Evolutionary conservation across 176 grass and related monocot genomes (phyloP).

Genomic region (Elymus sibiricus): DNA sequence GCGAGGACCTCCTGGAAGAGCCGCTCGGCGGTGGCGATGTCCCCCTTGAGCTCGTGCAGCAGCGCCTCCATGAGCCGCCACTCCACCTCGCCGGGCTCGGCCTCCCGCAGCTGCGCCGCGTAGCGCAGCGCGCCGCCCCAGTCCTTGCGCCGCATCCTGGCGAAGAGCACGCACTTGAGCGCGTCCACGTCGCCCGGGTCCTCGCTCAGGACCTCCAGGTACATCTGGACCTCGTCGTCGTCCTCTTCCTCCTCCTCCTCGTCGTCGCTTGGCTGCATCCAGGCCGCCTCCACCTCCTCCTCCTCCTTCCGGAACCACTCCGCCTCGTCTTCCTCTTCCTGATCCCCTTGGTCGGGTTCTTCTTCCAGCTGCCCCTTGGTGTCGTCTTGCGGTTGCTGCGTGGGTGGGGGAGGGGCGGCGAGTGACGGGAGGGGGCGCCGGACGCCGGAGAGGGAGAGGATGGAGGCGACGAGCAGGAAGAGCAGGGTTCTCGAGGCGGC

Average conservation of each 20-base stretch:
- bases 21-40: constrained; percentile 56
- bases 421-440: constrained; percentile 11
- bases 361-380: constrained; percentile 14
- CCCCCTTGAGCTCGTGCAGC: constrained; percentile 66
- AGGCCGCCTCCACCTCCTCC: constrained; percentile 9
- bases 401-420: constrained; percentile 10
- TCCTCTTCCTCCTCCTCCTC: constrained; percentile 25
- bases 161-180: constrained; percentile 75
- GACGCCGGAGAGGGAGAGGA: constrained; percentile 34
- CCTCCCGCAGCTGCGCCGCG: constrained; percentile 45
- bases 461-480: constrained; percentile 27
- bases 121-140: constrained; percentile 58
- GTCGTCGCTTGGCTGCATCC: constrained; percentile 12
- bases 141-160: constrained; percentile 61
- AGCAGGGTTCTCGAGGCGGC: constrained; percentile 26
- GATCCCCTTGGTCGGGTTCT: not conserved
- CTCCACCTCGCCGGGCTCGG: constrained; percentile 66
- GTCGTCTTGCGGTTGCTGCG: not conserved
- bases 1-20: constrained; percentile 67
- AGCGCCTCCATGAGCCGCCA: constrained; percentile 78
- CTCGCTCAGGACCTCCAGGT: constrained; percentile 47
- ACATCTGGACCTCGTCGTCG: constrained; percentile 54
- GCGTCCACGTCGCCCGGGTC: constrained; percentile 57
- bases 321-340: not conserved
- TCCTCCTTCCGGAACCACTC: constrained; percentile 21